Evolutionary conservation across 1,284 basidiomycete species (phyloP).

Genomic region (Athelia psychrophila): DNA sequence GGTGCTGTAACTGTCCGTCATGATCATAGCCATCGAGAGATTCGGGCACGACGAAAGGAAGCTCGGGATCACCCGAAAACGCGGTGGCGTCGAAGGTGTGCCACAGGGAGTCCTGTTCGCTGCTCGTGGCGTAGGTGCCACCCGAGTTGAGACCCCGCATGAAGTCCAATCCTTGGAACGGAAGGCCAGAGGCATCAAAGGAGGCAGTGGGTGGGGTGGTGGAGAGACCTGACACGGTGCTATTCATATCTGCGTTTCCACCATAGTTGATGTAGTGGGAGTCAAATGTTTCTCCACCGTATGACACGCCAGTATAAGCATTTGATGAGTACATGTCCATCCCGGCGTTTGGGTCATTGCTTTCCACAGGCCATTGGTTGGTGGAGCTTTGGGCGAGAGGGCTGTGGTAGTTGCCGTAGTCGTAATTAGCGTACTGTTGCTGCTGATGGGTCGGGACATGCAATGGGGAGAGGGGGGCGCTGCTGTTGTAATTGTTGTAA

Average conservation of each 20-base stretch:
- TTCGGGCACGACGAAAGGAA: conserved; percentile 52
- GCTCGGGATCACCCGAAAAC: conserved; percentile 71
- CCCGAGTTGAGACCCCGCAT: conserved; percentile 66
- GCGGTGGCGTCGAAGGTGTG: conserved; percentile 69
- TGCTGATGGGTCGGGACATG: conserved; percentile 44
- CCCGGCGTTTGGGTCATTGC: conserved; percentile 29
- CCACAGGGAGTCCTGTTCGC: conserved; percentile 68
- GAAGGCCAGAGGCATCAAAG: conserved; percentile 68
- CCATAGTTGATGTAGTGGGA: conserved; percentile 43
- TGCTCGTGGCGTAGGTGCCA: conserved; percentile 30
- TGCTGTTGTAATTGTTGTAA: conserved; percentile 29
- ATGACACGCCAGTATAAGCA: conserved; percentile 34
- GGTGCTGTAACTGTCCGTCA: conserved; percentile 9
- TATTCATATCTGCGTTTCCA: conserved; percentile 32
- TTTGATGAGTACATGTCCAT: conserved; percentile 41
- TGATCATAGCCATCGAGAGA: neutral
- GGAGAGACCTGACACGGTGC: conserved; percentile 40
- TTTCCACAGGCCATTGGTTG: conserved; percentile 43
- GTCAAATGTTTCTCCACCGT: conserved; percentile 43
- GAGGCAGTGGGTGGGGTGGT: conserved; percentile 55
- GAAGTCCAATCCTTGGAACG: conserved; percentile 77
- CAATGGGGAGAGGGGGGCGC: conserved; percentile 46
- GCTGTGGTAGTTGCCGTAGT: conserved; percentile 46
- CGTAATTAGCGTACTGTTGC: conserved; percentile 27
- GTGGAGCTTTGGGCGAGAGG: conserved; percentile 33